Evolutionary conservation across 352 stramenopile species (phyloP), one percentile per base, ranked within the genome.

Genomic region (Phytophthora pluvialis): DNA sequence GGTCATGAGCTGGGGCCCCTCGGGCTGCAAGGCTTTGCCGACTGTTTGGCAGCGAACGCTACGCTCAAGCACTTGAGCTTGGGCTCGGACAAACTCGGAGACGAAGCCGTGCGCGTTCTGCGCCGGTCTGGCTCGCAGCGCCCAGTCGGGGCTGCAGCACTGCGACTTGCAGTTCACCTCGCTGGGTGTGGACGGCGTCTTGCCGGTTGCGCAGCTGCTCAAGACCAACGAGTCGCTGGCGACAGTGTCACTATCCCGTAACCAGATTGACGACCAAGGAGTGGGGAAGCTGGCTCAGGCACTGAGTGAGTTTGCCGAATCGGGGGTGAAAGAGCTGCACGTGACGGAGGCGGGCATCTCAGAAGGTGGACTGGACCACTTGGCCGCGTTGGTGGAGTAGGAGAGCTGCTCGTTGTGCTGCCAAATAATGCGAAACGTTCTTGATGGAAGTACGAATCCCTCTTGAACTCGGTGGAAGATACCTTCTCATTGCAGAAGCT

Each of bases 151-250:
- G 10, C 54, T 95, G n/a, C 45, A 76, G n/a, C 55, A 62, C 4
- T 93, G 83, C 80, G 83, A 93, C 42, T 74, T 95, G 29, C 83
- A 93, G 61, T 73, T 86, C 67, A 95, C 93, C 67, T 78, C 67
- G 12, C 64, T 93, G 3, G 62, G 73, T 15, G 68, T 74, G 31
- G 56, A 66, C 0, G 84, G 86, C n/a, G 78, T 71, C 0, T 48
- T 60, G 21, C 72, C 83, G 2, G 53, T 95, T 26, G 81, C 76
- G 1, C 59, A 79, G 29, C 60, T 95, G 53, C 79, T 95, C n/a
- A 60, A 58, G 21, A 73, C 44, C 35, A 89, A 84, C 54, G 62
- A 67, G 16, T 67, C 54, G 3, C 64, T 95, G 25, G 69, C 31
- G 36, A 80, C 74, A 35, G 56, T 95, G 28, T 83, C 70, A 4